Conservation (phyloP, 306 rosid genomes). For the Cercis canadensis region DNA sequence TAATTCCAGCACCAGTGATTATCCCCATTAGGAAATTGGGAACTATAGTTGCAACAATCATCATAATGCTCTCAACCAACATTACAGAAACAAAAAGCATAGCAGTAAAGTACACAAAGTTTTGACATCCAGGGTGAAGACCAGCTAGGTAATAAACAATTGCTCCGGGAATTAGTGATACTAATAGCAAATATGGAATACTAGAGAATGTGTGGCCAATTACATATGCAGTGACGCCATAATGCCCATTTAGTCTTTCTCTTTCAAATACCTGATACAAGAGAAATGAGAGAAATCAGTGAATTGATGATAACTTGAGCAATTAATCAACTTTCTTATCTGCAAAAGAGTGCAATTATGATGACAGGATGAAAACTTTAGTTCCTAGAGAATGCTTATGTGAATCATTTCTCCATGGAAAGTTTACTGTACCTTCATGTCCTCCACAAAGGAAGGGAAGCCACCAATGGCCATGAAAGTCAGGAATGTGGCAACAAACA, state of each 20-base stretch:
- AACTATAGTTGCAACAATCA: conserved; percentile 58
- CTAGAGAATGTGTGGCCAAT: conserved; percentile 60
- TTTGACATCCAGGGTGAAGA: conserved; percentile 45
- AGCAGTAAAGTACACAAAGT: conserved; percentile 40
- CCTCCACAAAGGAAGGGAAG: conserved; percentile 68
- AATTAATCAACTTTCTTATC: too few species aligned
- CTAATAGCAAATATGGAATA: conserved; percentile 48
- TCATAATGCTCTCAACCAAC: conserved; percentile 73
- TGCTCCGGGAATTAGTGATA: conserved; percentile 57
- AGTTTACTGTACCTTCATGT: conserved; percentile 54
- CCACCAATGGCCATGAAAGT: conserved; percentile 66
- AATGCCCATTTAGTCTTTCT: conserved; percentile 65
- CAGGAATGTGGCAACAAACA: conserved; percentile 45
- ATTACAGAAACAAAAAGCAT: conserved; percentile 47
- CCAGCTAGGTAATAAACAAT: conserved; percentile 46
- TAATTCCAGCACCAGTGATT: conserved; percentile 60
- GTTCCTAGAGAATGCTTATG: too few species aligned
- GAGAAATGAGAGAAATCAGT: background rate
- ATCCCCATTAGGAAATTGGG: conserved; percentile 64
- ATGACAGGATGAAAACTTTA: too few species aligned
- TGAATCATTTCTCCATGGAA: background rate
- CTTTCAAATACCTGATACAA: conserved; percentile 52
- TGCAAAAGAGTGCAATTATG: too few species aligned
- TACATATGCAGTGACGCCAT: conserved; percentile 50
- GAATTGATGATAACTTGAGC: too few species aligned